Evolutionary conservation across 1,139 yeast genomes (phyloP).

Genomic region (Candida sanyaensis): DNA sequence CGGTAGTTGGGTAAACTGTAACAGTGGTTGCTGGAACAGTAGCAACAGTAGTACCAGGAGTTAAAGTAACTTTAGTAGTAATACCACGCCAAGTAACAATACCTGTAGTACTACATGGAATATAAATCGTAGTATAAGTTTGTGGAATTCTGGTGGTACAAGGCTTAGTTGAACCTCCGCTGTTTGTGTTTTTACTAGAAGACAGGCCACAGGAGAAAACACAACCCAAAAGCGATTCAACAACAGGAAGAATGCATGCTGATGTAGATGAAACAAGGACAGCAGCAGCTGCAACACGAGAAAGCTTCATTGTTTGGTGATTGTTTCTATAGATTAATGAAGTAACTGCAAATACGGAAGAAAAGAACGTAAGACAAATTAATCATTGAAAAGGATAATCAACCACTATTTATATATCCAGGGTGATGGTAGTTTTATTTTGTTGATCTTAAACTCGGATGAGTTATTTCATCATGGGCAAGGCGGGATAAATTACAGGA

Average conservation of each 20-base stretch:
- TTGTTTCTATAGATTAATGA: conserved; percentile 1
- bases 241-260: conserved; percentile 4
- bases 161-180: neutral
- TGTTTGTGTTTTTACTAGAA: neutral
- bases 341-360: neutral
- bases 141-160: conserved; percentile 3
- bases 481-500: neutral
- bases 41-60: conserved; percentile 3
- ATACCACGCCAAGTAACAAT: conserved; percentile 4
- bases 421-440: neutral
- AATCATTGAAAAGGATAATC: neutral
- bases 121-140: conserved; percentile 2
- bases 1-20: neutral
- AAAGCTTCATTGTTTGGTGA: conserved; percentile 4
- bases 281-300: conserved; percentile 5
- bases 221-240: conserved; percentile 5
- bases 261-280: conserved; percentile 2
- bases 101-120: conserved; percentile 4
- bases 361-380: neutral
- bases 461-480: neutral
- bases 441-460: neutral
- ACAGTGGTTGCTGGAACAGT: conserved; percentile 5
- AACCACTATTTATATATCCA: neutral
- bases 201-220: neutral
- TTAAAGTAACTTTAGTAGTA: conserved; percentile 2